Evolutionary conservation across 768 basidiomycete genomes (phyloP).

Genomic region (Amanita exitialis): DNA sequence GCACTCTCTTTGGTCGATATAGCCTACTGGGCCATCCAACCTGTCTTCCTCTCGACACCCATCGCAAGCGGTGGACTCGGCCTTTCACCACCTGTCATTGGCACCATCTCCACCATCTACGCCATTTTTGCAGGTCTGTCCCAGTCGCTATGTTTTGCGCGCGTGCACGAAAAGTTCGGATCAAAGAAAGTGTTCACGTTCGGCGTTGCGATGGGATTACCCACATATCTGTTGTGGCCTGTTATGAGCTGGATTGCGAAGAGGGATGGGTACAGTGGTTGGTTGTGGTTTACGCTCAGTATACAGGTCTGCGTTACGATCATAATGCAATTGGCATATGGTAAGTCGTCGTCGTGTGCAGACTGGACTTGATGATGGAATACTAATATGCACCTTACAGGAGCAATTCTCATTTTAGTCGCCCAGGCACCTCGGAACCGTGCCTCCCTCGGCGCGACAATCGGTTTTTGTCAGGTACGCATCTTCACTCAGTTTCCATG

Average conservation of each 20-base stretch:
- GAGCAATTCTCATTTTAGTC: not conserved
- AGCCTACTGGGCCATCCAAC: conserved; percentile 45
- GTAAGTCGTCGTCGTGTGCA: not conserved
- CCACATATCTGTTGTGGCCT: conserved; percentile 38
- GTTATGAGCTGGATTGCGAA: conserved; percentile 11
- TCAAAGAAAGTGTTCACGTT: conserved; percentile 36
- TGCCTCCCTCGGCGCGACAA: not conserved
- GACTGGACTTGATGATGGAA: not conserved
- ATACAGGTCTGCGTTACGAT: not conserved
- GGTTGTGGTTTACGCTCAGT: not conserved
- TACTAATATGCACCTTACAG: not conserved
- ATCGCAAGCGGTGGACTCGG: conserved; percentile 51
- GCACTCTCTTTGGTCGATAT: conserved; percentile 47
- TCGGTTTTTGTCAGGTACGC: not conserved
- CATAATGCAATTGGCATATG: not conserved
- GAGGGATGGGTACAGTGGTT: not conserved
- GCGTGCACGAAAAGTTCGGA: conserved; percentile 36
- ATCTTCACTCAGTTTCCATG: not conserved
- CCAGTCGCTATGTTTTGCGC: conserved; percentile 44
- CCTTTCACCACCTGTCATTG: conserved; percentile 44
- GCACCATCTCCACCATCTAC: conserved; percentile 38
- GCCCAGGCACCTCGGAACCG: not conserved
- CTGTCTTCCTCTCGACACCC: conserved; percentile 59
- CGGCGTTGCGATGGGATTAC: conserved; percentile 30
- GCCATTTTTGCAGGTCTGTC: conserved; percentile 45